phyloP scores from a whole-genome alignment of 345 rosid genomes.

The Triadica sebifera region DNA sequence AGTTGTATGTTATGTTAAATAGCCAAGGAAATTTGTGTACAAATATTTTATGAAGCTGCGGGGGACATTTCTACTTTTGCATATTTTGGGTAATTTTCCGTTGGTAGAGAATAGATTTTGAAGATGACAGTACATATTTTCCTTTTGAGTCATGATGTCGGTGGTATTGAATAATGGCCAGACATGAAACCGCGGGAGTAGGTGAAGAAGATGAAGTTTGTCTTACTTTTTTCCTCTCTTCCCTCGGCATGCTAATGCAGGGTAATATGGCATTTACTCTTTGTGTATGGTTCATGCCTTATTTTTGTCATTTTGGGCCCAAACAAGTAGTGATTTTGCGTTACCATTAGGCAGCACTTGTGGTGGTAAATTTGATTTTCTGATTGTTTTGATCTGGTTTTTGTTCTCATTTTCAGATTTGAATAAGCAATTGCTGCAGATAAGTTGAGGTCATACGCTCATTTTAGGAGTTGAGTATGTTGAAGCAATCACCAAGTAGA shows the following conservation, averaged over 20 bases:
- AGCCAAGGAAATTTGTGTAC: background rate
- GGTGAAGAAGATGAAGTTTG: background rate
- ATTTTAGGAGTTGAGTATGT: constrained; percentile 25
- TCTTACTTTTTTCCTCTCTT: background rate
- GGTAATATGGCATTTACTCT: background rate
- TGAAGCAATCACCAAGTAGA: constrained; percentile 42
- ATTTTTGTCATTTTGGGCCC: background rate
- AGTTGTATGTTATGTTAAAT: background rate
- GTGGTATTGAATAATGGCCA: background rate
- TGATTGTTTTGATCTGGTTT: background rate
- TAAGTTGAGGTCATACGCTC: background rate
- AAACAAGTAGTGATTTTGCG: background rate
- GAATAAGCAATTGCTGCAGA: constrained; percentile 1
- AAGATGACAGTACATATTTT: background rate
- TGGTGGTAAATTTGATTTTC: background rate
- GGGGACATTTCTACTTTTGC: background rate
- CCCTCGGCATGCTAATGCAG: background rate
- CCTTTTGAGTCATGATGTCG: background rate
- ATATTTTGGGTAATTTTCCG: background rate
- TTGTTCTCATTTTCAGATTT: constrained; percentile 7
- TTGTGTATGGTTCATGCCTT: background rate
- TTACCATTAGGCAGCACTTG: background rate
- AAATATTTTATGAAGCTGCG: background rate
- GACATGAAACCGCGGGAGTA: background rate
- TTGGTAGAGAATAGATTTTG: background rate